Evolutionary conservation across 164 flowering plant species (phyloP), one percentile per base, ranked within the genome.

Genomic region (Pachysandra terminalis): DNA sequence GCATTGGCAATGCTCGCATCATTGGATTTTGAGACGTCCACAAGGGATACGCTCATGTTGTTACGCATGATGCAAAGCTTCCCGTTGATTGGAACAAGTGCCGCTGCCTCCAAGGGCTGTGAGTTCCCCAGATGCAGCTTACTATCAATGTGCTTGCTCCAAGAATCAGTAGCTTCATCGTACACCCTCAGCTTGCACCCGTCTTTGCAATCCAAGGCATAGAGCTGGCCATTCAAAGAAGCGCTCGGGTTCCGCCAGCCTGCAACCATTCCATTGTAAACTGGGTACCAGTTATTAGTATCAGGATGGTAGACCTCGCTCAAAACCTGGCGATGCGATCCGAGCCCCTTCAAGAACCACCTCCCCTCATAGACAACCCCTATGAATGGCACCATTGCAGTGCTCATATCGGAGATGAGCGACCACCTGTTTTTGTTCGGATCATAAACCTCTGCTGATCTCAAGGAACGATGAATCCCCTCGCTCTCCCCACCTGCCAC

Each of bases 401-500:
- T 87, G 74, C 87, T 85, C 95, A 89, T 91, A 55, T 91, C 91
- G 14, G 93, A 74, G 71, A 91, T 80, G 27, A 86, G 81, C 23
- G 85, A 81, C 97, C 97, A 91, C 63, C 91, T 71, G 68, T 89
- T 89, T 79, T 82, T 91, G 79, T 85, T 87, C 5, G 96, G 93
- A 68, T 89, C 96, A 71, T 86, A 89, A 21, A 91, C 86, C 74
- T 91, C 97, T 15, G 89, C 93, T 40, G 97, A 91, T 70, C 85
- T 84, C 71, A 91, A 70, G 37, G 87, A 82, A 40, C 87, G 74
- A 32, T 74, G 87, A 19, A 55, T 80, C n/a, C 95, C 91, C 54
- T 88, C 93, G 59, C 81, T 85, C 72, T 91, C 93, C 19, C 97
- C 97, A 24, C 97, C 97, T 12, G 97, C 95, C 26, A 91, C 95